phyloP scores from a whole-genome alignment of 352 stramenopile genomes.

The Halophytophthora polymorphica region DNA sequence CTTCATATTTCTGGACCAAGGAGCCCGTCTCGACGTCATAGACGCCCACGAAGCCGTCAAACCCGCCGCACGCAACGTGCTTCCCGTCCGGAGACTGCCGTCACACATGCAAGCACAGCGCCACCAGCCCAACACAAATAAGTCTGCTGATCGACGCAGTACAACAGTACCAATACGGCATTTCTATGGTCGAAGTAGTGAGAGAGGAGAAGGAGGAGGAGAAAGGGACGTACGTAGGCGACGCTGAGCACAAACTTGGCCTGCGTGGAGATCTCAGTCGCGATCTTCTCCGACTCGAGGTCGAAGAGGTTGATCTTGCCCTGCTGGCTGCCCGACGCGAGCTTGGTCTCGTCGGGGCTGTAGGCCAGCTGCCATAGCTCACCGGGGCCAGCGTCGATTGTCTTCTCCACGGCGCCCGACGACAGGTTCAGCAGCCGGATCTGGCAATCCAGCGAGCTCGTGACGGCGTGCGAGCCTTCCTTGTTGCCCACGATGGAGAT shows the following conservation, averaged over 20 bases:
- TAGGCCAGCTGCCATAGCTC: constrained; percentile 89
- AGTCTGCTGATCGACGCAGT: background rate
- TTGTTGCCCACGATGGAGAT: constrained; percentile 85
- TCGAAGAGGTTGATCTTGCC: constrained; percentile 89
- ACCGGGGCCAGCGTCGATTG: constrained; percentile 78
- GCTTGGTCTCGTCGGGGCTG: constrained; percentile 75
- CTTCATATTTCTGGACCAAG: constrained; percentile 85
- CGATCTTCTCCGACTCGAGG: constrained; percentile 73
- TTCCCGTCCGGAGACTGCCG: constrained; percentile 76
- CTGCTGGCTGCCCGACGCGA: constrained; percentile 79
- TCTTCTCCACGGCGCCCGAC: constrained; percentile 72
- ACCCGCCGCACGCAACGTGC: constrained; percentile 75
- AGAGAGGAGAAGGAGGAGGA: background rate
- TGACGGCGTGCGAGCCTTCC: constrained; percentile 66
- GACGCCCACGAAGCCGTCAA: constrained; percentile 83
- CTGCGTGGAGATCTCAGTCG: constrained; percentile 65
- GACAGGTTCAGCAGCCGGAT: constrained; percentile 77
- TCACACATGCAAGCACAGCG: background rate
- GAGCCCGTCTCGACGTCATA: constrained; percentile 79
- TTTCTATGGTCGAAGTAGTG: background rate
- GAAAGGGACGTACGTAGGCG: constrained; percentile 48
- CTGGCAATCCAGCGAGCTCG: constrained; percentile 82
- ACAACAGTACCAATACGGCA: background rate
- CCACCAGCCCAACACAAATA: constrained; percentile 5
- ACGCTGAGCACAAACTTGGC: constrained; percentile 80